Evolutionary conservation across 2,329 filamentous ascomycete species (phyloP), one percentile per base, ranked within the genome.

Genomic region (Colletotrichum siamense): DNA sequence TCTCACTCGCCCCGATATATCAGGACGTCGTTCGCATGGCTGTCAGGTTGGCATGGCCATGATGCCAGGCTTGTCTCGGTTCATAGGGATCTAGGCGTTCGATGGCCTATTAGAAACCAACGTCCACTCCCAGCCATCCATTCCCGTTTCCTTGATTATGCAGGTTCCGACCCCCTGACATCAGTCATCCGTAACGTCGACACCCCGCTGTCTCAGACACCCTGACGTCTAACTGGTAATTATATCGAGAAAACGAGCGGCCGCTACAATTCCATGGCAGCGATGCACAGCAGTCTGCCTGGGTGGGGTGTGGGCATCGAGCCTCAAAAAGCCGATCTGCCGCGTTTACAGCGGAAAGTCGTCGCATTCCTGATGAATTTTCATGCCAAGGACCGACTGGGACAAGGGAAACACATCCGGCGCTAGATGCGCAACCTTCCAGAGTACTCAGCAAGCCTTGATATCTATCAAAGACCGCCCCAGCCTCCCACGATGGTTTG

Each of bases 141-240:
- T 28, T 10, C 24, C 26, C n/a, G 16, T 8, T 30, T 62, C 57
- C 57, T 13, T 70, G 68, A 34, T 63, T 62, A 32, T 70, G 68
- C 36, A 44, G 0, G 6, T 59, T 16, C 52, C 57, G 49, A 10
- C 70, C 73, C 44, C 55, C 63, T 67, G 63, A 39, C 55, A 63
- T 34, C 63, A 34, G 57, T 76, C 73, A 76, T 16, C 39, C 32
- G 64, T 44, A 69, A 34, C 39, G 22, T 28, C 16, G 5, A 76
- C 18, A 16, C 39, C 26, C 22, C 8, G 10, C 16, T 76, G 63
- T 69, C 73, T 76, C 10, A 76, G 73, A 73, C 73, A 76, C 24
- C 49, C 63, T 76, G 73, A 73, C 63, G 57, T 69, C 68, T 64
- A 10, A 16, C 18, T 26, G n/a, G 39, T 18, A 16, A 28, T 5